Evolutionary conservation across 208 protist genomes (phyloP), one percentile per base, ranked within the genome.

Genomic region (Acanthamoeba castellanii): DNA sequence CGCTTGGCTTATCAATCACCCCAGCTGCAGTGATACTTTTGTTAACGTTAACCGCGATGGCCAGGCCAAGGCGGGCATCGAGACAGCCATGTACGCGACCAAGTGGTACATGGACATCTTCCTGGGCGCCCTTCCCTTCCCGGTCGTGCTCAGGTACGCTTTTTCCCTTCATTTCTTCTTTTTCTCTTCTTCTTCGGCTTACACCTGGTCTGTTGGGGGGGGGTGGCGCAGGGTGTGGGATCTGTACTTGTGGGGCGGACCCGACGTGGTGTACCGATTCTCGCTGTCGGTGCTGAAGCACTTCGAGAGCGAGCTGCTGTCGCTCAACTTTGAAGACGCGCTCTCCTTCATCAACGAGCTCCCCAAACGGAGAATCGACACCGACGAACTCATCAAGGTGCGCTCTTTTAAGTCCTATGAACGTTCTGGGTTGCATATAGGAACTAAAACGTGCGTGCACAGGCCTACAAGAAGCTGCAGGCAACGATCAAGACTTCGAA

Each of bases 81-180:
- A 57, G 76, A 50, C 76, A 9, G 45, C 42, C 20, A 55, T 55
- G 42, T 85, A 85, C 25, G 76, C 76, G 27, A 85, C 76, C 11
- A 85, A 85, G 45, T 85, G 76, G 76, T 85, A 85, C 76, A 85
- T 85, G 76, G 76, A 55, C 76, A 85, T 85, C 25, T 85, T 85
- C 45, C 45, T 85, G 13, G 76, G 76, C 6, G 34, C 76, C 76
- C 76, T 85, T 7, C 76, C 76, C 34, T 85, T 85, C 76, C 76
- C 34, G 1, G 76, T 85, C 30, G 42, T 52, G 45, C 76, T 85
- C 22, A 85, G 76, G 76, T 85, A 50, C 14, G 25, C 8, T 18
- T 27, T 14, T 18, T 14, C 52, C 5, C 52, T 57, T 20, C 0
- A 85, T 3, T 27, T 32, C 0, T 57, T 27, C 16, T 57, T 13